Conservation (phyloP, 2,329 filamentous ascomycete genomes). For the Fusarium subtropicale region DNA sequence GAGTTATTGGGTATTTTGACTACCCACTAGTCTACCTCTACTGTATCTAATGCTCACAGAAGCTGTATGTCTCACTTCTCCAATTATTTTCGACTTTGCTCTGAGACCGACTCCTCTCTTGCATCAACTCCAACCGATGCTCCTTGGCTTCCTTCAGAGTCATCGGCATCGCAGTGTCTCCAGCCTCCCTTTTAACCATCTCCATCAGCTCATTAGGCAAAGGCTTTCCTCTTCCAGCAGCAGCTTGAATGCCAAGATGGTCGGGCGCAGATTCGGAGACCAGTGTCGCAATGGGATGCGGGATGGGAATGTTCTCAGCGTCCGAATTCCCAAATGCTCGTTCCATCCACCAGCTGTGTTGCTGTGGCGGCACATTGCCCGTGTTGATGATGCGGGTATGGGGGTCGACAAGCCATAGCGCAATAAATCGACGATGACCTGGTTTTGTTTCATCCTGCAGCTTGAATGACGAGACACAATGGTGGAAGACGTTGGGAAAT, state of each 20-base stretch:
- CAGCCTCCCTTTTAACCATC: conserved; percentile 14
- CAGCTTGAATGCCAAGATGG: conserved; percentile 4
- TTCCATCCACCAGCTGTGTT: conserved; percentile 49
- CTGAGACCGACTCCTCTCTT: conserved; percentile 11
- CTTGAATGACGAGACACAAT: conserved; percentile 53
- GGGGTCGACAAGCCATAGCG: conserved; percentile 66
- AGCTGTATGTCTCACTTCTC: conserved; percentile 4
- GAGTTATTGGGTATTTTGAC: neutral
- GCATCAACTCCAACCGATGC: conserved; percentile 34
- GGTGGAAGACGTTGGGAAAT: conserved; percentile 42
- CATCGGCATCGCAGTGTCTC: conserved; percentile 15
- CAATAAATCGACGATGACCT: conserved; percentile 64
- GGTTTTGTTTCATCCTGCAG: conserved; percentile 60
- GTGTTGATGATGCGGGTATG: conserved; percentile 52
- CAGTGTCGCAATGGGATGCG: conserved; percentile 3
- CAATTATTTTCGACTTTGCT: rapidly evolving
- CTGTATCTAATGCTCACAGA: conserved; percentile 34
- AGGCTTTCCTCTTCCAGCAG: neutral
- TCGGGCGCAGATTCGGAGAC: neutral
- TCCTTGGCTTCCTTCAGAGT: conserved; percentile 26
- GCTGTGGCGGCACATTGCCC: conserved; percentile 52
- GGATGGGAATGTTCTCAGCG: neutral
- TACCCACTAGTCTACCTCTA: neutral
- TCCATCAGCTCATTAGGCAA: conserved; percentile 28
- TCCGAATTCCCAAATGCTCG: conserved; percentile 5